These are phyloP conservation scores for Pythium insidiosum DNA, from an alignment of 352 stramenopile species.

Conservation along the genomic window DNA sequence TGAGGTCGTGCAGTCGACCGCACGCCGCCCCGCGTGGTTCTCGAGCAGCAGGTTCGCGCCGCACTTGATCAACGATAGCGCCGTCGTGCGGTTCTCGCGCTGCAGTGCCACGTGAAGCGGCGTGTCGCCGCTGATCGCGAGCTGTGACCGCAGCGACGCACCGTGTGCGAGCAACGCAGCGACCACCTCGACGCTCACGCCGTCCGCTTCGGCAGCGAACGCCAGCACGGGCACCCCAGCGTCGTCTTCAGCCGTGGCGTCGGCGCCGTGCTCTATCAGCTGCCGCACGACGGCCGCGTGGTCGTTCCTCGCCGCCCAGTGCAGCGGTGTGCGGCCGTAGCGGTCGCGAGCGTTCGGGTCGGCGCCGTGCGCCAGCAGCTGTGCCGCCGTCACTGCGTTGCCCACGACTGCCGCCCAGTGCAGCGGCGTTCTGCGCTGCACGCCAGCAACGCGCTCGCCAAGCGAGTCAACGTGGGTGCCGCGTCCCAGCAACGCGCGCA, in stretches of 20 bases:
- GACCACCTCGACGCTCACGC: constrained; percentile 36
- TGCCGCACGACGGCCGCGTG: constrained; percentile 38
- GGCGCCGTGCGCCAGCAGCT: constrained; percentile 35
- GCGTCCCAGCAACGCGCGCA: too few species aligned
- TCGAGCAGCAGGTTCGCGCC: constrained; percentile 62
- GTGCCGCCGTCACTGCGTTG: constrained; percentile 18
- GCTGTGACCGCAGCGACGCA: constrained; percentile 33
- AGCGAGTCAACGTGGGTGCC: constrained; percentile 36
- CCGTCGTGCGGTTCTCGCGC: constrained; percentile 57
- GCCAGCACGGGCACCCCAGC: constrained; percentile 45
- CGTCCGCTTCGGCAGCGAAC: constrained; percentile 57
- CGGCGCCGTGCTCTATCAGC: constrained; percentile 31
- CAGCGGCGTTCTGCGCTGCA: constrained; percentile 56
- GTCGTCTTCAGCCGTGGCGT: constrained; percentile 35
- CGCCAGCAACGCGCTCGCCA: constrained; percentile 49
- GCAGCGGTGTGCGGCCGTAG: constrained; percentile 54
- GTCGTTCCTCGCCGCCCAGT: constrained; percentile 73
- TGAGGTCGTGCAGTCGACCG: constrained; percentile 75
- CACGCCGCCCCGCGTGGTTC: constrained; percentile 51
- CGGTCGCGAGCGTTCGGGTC: constrained; percentile 50
- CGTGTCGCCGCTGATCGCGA: constrained; percentile 40
- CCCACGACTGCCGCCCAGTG: constrained; percentile 70
- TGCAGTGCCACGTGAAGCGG: constrained; percentile 67
- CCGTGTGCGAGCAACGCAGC: constrained; percentile 27
- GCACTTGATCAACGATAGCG: constrained; percentile 58